Base-by-base conservation (phyloP, 164 flowering plant species). In the Aristolochia californica region DNA sequence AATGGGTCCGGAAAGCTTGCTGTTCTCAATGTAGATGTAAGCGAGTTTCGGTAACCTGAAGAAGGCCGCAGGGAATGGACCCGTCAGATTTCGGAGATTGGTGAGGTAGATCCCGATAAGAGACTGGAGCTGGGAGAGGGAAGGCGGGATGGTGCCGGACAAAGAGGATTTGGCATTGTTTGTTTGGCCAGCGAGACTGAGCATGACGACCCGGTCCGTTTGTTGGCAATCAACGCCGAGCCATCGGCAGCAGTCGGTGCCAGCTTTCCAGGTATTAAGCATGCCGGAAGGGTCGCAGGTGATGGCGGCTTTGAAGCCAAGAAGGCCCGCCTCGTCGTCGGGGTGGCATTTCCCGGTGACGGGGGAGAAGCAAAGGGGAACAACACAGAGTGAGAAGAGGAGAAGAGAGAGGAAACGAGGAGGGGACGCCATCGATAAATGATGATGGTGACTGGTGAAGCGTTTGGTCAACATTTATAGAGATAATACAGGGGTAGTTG, bases 201-300 rank as follows among this genome's bases (percentile, higher is more conserved):
- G 1, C 11, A 55, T 62, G 2, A 72, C 74, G 71, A 87, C 95
- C 17, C 95, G 80, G 47, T 66, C 40, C 50, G 28, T 38, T 22
- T 5, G 23, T 1, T 13, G 63, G 75, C 95, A 86, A 0, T 53
- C 43, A 1, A 87, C 52, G 22, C 88, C 83, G 4, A 14, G 0
- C 95, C 90, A 87, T 7, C 61, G 56, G 74, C 95, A 87, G 74
- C 90, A 87, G 60, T 87, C 87, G 17, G 88, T 74, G 26, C 77
- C 80, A 25, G 71, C 20, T 49, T 71, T 84, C 95, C 95, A 87
- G 2, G 79, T 21, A 34, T 18, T 12, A 28, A 86, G 84, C 58
- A 77, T 62, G 21, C 82, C 80, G 0, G 88, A 78, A 4, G 84
- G 83, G 68, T 83, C 89, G 12, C 66, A 25, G 5, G 65, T 70